Evolutionary conservation across 139 green algal genomes (phyloP).

Genomic region (Ostreobium quekettii): DNA sequence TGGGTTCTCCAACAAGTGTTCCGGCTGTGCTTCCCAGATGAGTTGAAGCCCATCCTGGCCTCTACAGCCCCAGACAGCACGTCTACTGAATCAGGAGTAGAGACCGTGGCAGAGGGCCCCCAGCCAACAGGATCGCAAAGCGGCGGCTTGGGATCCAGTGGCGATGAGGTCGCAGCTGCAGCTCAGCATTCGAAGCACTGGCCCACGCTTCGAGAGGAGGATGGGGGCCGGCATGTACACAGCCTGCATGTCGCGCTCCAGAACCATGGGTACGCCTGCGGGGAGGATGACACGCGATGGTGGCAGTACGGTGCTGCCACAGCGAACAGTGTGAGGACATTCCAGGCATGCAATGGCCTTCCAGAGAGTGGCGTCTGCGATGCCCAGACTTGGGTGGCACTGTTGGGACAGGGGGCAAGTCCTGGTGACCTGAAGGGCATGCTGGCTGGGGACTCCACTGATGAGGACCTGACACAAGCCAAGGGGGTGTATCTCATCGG

Average conservation of each 20-base stretch:
- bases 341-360: slow-evolving; percentile 51
- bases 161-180: too few relatives aligned
- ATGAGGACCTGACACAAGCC: slow-evolving; percentile 49
- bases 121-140: too few relatives aligned
- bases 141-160: too few relatives aligned
- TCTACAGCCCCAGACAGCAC: too few relatives aligned
- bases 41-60: too few relatives aligned
- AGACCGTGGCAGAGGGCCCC: too few relatives aligned
- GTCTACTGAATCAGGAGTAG: too few relatives aligned
- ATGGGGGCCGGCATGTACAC: slow-evolving; percentile 15
- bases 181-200: too few relatives aligned
- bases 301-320: slow-evolving; percentile 45
- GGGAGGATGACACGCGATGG: slow-evolving; percentile 49
- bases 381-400: slow-evolving; percentile 45
- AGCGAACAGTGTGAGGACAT: slow-evolving; percentile 31
- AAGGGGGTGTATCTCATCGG: slow-evolving; percentile 62
- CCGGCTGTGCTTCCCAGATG: too few relatives aligned
- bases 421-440: slow-evolving; percentile 39
- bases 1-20: too few relatives aligned
- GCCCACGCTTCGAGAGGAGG: slow-evolving; percentile 4
- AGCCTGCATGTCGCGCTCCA: slow-evolving; percentile 30
- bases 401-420: slow-evolving; percentile 47
- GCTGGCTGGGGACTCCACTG: slow-evolving; percentile 28
- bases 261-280: slow-evolving; percentile 33
- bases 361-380: slow-evolving; percentile 60